Evolutionary conservation across 1,139 yeast species (phyloP).

Genomic region (Taphrina deformans): DNA sequence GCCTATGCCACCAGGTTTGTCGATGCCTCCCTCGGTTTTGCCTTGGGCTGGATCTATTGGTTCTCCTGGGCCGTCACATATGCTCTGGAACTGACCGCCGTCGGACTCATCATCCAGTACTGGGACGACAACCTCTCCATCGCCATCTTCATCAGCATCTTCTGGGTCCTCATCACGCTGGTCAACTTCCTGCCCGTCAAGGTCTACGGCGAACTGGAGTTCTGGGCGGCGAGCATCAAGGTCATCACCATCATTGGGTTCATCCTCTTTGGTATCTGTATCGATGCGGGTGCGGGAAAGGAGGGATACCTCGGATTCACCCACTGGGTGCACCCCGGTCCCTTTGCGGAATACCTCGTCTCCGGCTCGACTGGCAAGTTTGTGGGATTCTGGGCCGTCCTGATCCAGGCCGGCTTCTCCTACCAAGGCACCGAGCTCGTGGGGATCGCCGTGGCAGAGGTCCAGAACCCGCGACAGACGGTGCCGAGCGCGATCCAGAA

Average conservation of each 20-base stretch:
- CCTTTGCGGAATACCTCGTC: slow-evolving; percentile 58
- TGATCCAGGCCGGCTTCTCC: slow-evolving; percentile 65
- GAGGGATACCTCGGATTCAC: slow-evolving; percentile 56
- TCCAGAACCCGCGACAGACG: slow-evolving; percentile 74
- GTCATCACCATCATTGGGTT: slow-evolving; percentile 71
- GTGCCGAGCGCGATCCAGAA: slow-evolving; percentile 84
- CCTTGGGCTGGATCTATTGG: slow-evolving; percentile 84
- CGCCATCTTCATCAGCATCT: slow-evolving; percentile 75
- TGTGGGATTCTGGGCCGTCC: slow-evolving; percentile 65
- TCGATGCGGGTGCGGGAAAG: slow-evolving; percentile 71
- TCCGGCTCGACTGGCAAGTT: slow-evolving; percentile 49
- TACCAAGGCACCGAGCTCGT: slow-evolving; percentile 77
- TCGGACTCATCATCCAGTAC: slow-evolving; percentile 70
- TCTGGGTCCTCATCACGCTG: slow-evolving; percentile 56
- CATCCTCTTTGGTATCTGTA: slow-evolving; percentile 63
- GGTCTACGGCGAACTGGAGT: slow-evolving; percentile 67
- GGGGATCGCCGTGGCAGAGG: slow-evolving; percentile 88
- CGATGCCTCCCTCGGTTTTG: slow-evolving; percentile 58
- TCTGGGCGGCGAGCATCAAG: slow-evolving; percentile 67
- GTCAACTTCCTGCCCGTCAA: slow-evolving; percentile 63
- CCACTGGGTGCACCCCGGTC: slow-evolving; percentile 89
- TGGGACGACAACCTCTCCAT: slow-evolving; percentile 62
- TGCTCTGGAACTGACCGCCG: slow-evolving; percentile 77
- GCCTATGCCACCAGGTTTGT: slow-evolving; percentile 27
- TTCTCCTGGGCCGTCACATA: slow-evolving; percentile 83